These are phyloP conservation scores for Plasmodium vivax DNA, from an alignment of 169 alveolate species.

Conservation along the genomic window DNA sequence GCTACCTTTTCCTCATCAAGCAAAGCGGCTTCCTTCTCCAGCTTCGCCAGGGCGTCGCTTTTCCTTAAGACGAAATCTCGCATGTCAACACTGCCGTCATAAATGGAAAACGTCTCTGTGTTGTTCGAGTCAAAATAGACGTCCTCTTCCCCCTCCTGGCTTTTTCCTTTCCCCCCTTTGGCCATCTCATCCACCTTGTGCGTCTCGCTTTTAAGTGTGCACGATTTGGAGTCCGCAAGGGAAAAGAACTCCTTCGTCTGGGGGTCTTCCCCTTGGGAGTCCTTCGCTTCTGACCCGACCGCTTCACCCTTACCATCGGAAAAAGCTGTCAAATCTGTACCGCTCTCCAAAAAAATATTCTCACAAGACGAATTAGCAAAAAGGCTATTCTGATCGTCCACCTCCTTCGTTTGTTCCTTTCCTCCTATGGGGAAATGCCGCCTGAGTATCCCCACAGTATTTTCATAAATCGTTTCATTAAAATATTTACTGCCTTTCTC, in stretches of 20 bases:
- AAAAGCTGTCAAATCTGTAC: not conserved
- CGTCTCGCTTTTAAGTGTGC: not conserved
- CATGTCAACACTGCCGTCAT: not conserved
- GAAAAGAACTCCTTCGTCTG: not conserved
- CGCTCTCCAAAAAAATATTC: not conserved
- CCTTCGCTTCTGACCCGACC: too few species aligned
- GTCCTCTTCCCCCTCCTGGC: not conserved
- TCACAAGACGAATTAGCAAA: not conserved
- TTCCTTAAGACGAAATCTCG: not conserved
- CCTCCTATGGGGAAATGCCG: conserved; percentile 4
- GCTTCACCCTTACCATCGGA: not conserved
- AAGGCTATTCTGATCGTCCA: not conserved
- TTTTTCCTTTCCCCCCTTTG: not conserved
- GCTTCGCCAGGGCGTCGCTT: not conserved
- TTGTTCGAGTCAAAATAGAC: not conserved
- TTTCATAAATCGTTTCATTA: conserved; percentile 23
- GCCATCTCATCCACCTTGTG: not conserved
- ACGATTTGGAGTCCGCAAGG: not conserved
- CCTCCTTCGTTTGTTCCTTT: not conserved
- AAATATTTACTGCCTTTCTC: conserved; percentile 24
- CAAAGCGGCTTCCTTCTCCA: not conserved
- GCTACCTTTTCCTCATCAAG: too few species aligned
- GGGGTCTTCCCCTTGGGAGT: not conserved
- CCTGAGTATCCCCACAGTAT: conserved; percentile 11
- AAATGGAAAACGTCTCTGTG: not conserved